Percentiles rank a stretch among this genome's conserved stretches.
phyloP scores from a whole-genome alignment of 2,329 filamentous ascomycete species.

The Graphilbum sp. region DNA sequence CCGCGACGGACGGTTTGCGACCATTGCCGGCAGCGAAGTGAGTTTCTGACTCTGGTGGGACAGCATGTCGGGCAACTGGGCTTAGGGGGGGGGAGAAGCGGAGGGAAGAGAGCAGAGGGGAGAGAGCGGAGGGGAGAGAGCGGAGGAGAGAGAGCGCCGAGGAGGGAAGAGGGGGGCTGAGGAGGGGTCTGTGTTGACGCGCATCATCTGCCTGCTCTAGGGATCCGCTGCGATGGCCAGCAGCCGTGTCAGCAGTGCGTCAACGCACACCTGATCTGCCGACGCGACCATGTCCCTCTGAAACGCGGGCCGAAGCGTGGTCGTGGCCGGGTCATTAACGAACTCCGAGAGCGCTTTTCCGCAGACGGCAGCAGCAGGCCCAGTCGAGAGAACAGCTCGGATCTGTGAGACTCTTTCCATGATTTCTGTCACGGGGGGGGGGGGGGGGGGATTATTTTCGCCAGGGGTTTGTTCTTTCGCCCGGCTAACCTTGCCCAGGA shows the following conservation, averaged over 20 bases:
- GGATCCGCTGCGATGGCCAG: conserved; percentile 27
- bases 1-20: conserved; percentile 25
- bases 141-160: no score
- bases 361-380: conserved; percentile 13
- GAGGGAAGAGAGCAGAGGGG: neutral
- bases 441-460: no score
- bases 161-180: neutral
- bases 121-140: neutral
- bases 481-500: no score
- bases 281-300: conserved; percentile 46
- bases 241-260: conserved; percentile 44
- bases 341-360: conserved; percentile 28
- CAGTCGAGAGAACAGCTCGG: conserved; percentile 23
- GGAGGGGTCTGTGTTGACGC: neutral
- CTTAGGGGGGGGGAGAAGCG: no score
- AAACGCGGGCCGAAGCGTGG: conserved; percentile 48
- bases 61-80: no score
- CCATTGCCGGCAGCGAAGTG: conserved; percentile 26
- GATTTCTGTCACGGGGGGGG: no score
- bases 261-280: conserved; percentile 42
- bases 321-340: conserved; percentile 45
- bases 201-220: conserved; percentile 10
- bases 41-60: conserved; percentile 13
- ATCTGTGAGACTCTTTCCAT: conserved; percentile 6
- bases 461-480: no score